These are phyloP conservation scores for Pseudogymnoascus destructans DNA, from an alignment of 2,329 filamentous ascomycete genomes.

Conservation along the genomic window DNA sequence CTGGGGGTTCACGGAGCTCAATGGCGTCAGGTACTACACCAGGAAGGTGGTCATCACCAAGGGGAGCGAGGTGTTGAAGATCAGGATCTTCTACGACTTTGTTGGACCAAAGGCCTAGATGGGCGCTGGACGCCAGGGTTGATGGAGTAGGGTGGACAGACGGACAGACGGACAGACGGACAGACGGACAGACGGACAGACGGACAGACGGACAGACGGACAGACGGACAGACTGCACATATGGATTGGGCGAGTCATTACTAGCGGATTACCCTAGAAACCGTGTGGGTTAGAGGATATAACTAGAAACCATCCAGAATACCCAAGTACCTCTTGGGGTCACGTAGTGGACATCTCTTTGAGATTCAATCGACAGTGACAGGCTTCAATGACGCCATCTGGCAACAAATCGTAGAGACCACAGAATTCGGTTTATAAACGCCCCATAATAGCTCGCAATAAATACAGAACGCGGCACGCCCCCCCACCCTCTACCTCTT, in stretches of 20 bases:
- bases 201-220: background rate
- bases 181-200: background rate
- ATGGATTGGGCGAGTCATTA: background rate
- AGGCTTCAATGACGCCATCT: background rate
- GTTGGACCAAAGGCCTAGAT: background rate
- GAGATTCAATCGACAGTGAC: background rate
- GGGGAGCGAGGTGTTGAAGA: slow-evolving; percentile 25
- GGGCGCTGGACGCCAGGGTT: background rate
- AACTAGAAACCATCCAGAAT: slow-evolving; percentile 2
- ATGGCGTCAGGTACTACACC: slow-evolving; percentile 29
- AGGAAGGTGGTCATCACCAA: slow-evolving; percentile 30
- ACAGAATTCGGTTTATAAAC: slow-evolving; percentile 6
- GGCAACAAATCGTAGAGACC: background rate
- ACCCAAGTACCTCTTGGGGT: background rate
- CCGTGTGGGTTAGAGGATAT: background rate
- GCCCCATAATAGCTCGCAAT: slow-evolving; percentile 4
- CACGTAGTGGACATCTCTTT: background rate
- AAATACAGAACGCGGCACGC: background rate
- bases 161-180: background rate
- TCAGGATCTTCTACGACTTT: slow-evolving; percentile 31
- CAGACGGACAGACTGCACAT: background rate
- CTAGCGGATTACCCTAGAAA: background rate
- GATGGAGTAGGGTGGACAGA: background rate
- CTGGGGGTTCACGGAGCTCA: slow-evolving; percentile 34
- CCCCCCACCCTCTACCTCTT: slow-evolving; percentile 17